phyloP scores from a whole-genome alignment of 2,329 filamentous ascomycete genomes.

The Cordyceps militaris region DNA sequence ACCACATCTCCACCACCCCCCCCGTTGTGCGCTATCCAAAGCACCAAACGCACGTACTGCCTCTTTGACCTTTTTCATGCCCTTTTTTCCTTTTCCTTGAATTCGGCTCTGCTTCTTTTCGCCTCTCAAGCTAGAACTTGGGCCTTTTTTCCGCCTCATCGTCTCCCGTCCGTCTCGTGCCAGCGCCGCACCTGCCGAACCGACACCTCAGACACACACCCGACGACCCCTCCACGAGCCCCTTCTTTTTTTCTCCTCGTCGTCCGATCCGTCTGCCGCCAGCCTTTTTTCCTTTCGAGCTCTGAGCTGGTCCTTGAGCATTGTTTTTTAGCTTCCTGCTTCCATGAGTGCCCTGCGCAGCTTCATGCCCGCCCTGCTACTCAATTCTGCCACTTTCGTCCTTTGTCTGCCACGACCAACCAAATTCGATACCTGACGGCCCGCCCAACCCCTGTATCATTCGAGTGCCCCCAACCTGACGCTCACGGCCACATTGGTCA shows the following conservation, averaged over 20 bases:
- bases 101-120: background rate
- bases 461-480: background rate
- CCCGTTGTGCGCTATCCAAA: background rate
- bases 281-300: background rate
- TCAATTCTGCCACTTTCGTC: background rate
- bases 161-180: background rate
- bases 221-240: slow-evolving; percentile 11
- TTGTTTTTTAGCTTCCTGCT: background rate
- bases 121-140: background rate
- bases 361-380: background rate
- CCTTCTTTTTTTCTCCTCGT: slow-evolving; percentile 6
- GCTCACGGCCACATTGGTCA: slow-evolving; percentile 5
- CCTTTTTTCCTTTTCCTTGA: background rate
- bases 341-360: background rate
- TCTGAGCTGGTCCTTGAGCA: slow-evolving; percentile 6
- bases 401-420: slow-evolving; percentile 2
- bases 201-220: slow-evolving; percentile 1
- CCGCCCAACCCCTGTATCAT: background rate
- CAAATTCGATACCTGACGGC: slow-evolving; percentile 3
- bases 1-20: background rate
- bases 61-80: slow-evolving; percentile 2
- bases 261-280: background rate
- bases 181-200: background rate
- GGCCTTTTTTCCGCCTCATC: background rate
- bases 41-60: background rate